A percentile compares a stretch with the other conserved stretches of the same genome.
phyloP scores from a whole-genome alignment of 176 grass and related monocot species.

The Paspalum vaginatum region DNA sequence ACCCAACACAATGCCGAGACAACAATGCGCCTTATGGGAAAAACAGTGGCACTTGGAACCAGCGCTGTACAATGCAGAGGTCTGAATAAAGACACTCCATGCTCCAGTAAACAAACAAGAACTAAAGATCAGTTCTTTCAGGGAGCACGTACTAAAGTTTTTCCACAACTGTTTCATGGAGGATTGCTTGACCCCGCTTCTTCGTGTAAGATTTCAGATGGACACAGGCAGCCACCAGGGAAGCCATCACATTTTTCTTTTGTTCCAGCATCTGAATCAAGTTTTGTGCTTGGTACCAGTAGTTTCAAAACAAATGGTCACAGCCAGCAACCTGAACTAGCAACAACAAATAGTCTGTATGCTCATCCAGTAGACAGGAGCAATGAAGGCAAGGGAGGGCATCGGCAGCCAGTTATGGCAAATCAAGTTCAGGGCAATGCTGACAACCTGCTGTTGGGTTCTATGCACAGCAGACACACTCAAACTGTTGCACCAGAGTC shows the following conservation, averaged over 20 bases:
- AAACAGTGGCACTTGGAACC: conserved; percentile 79
- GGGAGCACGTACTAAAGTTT: conserved; percentile 10
- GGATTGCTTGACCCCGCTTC: conserved; percentile 12
- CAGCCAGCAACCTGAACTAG: conserved; percentile 38
- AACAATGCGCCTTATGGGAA: conserved; percentile 89
- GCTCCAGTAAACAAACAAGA: conserved; percentile 48
- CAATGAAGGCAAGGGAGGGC: conserved; percentile 24
- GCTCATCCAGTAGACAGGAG: conserved; percentile 27
- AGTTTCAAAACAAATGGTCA: conserved; percentile 39
- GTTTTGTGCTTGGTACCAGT: conserved; percentile 19
- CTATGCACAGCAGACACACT: background rate
- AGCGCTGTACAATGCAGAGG: conserved; percentile 41
- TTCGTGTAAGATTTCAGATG: conserved; percentile 39
- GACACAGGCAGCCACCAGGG: conserved; percentile 29
- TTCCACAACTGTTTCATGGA: conserved; percentile 34
- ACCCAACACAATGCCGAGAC: conserved; percentile 44
- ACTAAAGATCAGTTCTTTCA: conserved; percentile 37
- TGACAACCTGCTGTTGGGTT: conserved; percentile 25
- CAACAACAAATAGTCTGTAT: conserved; percentile 43
- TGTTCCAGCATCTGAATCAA: conserved; percentile 34
- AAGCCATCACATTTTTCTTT: conserved; percentile 36
- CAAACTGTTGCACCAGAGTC: conserved; percentile 44
- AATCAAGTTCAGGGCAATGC: conserved; percentile 38
- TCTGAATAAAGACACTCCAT: conserved; percentile 46
- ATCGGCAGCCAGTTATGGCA: conserved; percentile 26